Evolutionary conservation across 1,284 basidiomycete species (phyloP), one percentile per base, ranked within the genome.

Genomic region (Rhodotorula sp.): DNA sequence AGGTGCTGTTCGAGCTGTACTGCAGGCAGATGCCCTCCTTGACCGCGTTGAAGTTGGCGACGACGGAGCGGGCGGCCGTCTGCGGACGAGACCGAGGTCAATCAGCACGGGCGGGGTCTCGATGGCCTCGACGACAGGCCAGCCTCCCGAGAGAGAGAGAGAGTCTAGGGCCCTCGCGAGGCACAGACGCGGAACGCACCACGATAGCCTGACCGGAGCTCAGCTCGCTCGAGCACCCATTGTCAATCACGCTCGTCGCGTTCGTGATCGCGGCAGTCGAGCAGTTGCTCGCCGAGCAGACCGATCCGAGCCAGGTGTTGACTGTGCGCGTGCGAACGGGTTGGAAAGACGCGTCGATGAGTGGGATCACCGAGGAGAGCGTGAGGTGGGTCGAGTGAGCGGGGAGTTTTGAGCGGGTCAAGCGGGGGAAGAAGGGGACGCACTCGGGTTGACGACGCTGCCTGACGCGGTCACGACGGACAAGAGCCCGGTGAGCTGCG

Each of bases 211-310:
- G 51, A 22, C 66, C 66, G 1, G 47, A 24, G 8, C 44, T 30
- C 11, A 70, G 13, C 36, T 74, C 72, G 39, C 36, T 24, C 11
- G 59, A 9, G 52, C 73, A 74, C 22, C 73, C 73, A 1, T 29
- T 13, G 8, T 66, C 54, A 24, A 74, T 59, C 8, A 55, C n/a
- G 22, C 27, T 27, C 15, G 60, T 55, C 0, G 73, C 73, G 46
- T 62, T 70, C 24, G 58, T n/a, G 6, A 74, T 47, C 8, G 64
- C 47, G 0, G 46, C 34, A 1, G 24, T 10, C 3, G 59, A 55
- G 60, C 72, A 71, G 52, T 67, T 62, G 8, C 20, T 47, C 39
- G 32, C 27, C 20, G 44, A 30, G 54, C 71, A 73, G 0, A 67
- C 22, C 6, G n/a, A 55, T 9, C 30, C 59, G 17, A 74, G 62